Evolutionary conservation across 345 rosid species (phyloP).

Genomic region (Nephelium lappaceum): DNA sequence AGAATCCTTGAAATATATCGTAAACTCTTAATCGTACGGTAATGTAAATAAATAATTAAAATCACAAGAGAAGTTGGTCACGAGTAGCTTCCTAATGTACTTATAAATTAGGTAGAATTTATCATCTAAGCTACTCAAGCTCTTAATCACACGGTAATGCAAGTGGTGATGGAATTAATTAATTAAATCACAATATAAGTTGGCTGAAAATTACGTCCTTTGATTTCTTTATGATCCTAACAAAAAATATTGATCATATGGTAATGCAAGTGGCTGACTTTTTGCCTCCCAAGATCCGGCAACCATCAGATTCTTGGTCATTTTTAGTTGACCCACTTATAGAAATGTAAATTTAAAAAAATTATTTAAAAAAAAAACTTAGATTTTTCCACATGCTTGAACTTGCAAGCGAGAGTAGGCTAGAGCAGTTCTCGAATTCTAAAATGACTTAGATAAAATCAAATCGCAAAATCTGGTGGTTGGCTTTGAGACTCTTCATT

Average conservation of each 20-base stretch:
- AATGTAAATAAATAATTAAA: too few species aligned
- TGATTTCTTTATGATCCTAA: not conserved
- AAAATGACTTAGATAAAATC: not conserved
- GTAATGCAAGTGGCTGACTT: not conserved
- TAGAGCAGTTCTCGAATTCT: not conserved
- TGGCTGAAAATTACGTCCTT: not conserved
- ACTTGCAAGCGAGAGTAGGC: not conserved
- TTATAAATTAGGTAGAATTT: not conserved
- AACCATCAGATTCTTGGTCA: not conserved
- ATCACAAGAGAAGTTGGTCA: not conserved
- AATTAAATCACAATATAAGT: not conserved
- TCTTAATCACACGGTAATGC: conserved; percentile 5
- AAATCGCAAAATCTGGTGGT: not conserved
- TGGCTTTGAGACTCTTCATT: not conserved
- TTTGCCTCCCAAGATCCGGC: not conserved
- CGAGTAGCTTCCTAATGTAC: not conserved
- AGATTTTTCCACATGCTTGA: not conserved
- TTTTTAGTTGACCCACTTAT: conserved; percentile 3
- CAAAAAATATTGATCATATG: not conserved
- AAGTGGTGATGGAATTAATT: not conserved
- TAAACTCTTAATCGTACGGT: too few species aligned
- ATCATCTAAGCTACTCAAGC: not conserved
- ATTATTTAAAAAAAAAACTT: not conserved
- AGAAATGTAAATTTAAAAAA: not conserved
- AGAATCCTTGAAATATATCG: too few species aligned